Conservation (phyloP, 495 filamentous ascomycete genomes). For the Lepidopterella palustris region DNA sequence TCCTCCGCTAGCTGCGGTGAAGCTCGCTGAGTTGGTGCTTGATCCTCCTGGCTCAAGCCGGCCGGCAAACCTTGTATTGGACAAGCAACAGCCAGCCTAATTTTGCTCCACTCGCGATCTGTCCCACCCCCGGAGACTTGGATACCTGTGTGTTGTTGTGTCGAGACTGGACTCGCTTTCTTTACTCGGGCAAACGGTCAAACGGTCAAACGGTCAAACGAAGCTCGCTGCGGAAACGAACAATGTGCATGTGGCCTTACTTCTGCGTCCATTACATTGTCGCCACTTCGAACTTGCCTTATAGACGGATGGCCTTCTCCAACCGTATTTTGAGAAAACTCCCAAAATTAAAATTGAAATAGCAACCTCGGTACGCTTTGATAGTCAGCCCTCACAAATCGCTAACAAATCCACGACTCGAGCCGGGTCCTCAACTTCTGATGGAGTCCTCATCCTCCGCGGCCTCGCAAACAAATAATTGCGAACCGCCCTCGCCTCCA, state of each 20-base stretch:
- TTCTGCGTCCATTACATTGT: background rate
- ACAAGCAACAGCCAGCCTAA: slow-evolving; percentile 2
- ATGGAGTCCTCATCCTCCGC: background rate
- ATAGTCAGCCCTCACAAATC: background rate
- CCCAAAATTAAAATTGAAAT: background rate
- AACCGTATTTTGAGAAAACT: background rate
- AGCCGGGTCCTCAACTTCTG: too few species aligned
- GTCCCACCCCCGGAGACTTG: background rate
- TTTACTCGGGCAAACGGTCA: too few species aligned
- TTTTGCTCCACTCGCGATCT: slow-evolving; percentile 12
- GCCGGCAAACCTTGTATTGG: background rate
- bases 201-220: background rate
- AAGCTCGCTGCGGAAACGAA: background rate
- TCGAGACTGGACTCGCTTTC: background rate
- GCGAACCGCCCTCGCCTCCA: slow-evolving; percentile 25
- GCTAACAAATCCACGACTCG: background rate
- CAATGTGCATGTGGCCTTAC: background rate
- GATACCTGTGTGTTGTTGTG: background rate
- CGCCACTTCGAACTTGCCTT: background rate
- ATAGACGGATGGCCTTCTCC: background rate
- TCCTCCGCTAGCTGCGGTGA: background rate
- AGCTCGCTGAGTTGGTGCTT: slow-evolving; percentile 4
- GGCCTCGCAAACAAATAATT: background rate
- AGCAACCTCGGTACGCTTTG: background rate
- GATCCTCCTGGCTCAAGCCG: background rate